Evolutionary conservation across 768 basidiomycete species (phyloP), one percentile per base, ranked within the genome.

Genomic region (Paxillus ammoniavirescens): DNA sequence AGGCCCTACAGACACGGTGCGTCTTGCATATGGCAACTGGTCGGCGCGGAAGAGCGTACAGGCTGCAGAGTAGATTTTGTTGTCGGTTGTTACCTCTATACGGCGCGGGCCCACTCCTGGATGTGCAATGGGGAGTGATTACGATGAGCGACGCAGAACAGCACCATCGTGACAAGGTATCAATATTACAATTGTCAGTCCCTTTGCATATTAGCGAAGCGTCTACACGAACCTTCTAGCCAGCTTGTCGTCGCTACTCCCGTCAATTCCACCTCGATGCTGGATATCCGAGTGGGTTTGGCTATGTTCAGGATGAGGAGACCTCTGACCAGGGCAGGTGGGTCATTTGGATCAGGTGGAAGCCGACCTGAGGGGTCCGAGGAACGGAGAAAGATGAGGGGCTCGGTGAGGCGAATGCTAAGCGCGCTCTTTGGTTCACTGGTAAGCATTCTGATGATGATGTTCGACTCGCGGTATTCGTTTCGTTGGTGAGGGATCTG

Each of bases 211-310:
- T 35, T 33, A 26, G 35, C 18, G 36, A 46, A 65, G 79, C 3
- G 43, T 6, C 49, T 23, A 28, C 9, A 69, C 81, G 46, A 50
- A 93, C 96, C 92, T 78, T 98, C 96, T 12, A 90, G 87, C 87
- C 89, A 93, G 42, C 84, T 80, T 6, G 85, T 84, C 14, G 79
- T 71, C 14, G 83, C 75, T 51, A 78, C 83, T 4, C 90, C 95
- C 30, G 82, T 75, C 28, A 98, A 72, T 65, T 88, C 85, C 41
- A 95, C 77, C 49, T 88, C 86, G 49, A 99, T 94, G 59, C 82
- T 90, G 37, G 89, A 86, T 57, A 99, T 89, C 61, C 81, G 84
- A 49, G 84, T 93, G 1, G 95, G 86, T 68, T 97, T 97, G 31
- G 72, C 73, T 17, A 90, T 72, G 33, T 77, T 74, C 23, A 91